Percentiles rank a stretch among this genome's conserved stretches.
Evolutionary conservation across 78 protist species (phyloP).

Genomic region (Dictyostelium capitatum): DNA sequence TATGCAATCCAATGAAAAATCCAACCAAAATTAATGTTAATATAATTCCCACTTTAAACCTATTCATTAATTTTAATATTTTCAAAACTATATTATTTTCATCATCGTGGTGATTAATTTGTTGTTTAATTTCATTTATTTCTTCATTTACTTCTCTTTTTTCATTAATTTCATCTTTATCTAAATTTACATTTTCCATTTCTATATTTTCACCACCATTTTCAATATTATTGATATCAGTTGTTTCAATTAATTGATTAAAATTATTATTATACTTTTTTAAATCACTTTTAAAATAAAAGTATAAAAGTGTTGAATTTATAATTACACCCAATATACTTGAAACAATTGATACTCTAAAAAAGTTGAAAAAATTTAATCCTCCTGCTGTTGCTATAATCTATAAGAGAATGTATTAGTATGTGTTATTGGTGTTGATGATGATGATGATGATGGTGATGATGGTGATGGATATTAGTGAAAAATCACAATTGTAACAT

Average conservation of each 20-base stretch:
- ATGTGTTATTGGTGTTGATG: too few species aligned
- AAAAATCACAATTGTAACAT: too few species aligned
- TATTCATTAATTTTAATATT: not conserved
- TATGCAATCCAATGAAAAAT: constrained; percentile 44
- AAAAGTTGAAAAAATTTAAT: constrained; percentile 24
- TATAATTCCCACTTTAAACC: not conserved
- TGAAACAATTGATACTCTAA: constrained; percentile 45
- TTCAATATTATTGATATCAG: not conserved
- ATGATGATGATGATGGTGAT: too few species aligned
- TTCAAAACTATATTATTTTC: not conserved
- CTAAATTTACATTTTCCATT: not conserved
- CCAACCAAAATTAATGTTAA: constrained; percentile 37
- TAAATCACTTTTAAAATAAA: constrained; percentile 27
- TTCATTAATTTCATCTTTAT: not conserved
- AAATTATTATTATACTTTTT: not conserved
- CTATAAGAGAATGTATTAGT: not conserved
- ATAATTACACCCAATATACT: constrained; percentile 1
- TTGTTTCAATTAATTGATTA: not conserved
- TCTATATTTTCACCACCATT: not conserved
- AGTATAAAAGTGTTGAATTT: not conserved
- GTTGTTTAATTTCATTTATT: not conserved
- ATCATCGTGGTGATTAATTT: not conserved
- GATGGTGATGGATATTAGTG: too few species aligned
- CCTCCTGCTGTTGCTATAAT: constrained; percentile 41
- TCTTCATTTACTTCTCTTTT: not conserved